Base-by-base conservation (phyloP, 257 asterid genomes). In the Mitragyna speciosa region DNA sequence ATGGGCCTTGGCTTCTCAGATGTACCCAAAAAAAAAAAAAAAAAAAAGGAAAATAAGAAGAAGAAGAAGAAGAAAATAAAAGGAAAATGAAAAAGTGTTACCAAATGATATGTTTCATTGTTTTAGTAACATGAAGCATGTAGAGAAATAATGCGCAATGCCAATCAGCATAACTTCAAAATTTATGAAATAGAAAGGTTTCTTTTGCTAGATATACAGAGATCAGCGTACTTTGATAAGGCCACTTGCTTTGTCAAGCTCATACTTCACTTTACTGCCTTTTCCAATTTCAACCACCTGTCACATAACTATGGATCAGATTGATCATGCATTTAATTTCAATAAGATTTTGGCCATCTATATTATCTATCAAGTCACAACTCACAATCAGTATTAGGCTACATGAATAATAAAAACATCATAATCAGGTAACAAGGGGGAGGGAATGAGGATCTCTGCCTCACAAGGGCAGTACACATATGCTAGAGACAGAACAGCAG, bases 241-340 rank as follows among this genome's bases (percentile, higher is more conserved):
- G 73, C 98, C 97, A 65, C 90, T 92, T 77, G 85, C 80, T 89
- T 94, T 94, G 90, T 92, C 98, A 47, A 95, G 98, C 90, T 95
- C 98, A 59, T 95, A 95, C 79, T 95, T 95, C 26, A 95, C 98
- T 87, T 91, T 95, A 87, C 98, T 87, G 78, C 98, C 97, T 85
- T 95, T 90, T 76, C 94, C 91, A 70, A 93, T 94, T 85, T 94
- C 98, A 84, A 94, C 87, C 79, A 91, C 98, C 98, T 94, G 94
- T 78, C 66, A 85, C 69, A 76, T 71, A 43, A 75, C 49, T 41
- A 45, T 66, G 33, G 12, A 83, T 75, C 74, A 77, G 41, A 7
- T 33, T 7, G 36, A 63, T 54, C n/a, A 65, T 66, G 24, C 14
- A 33, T 59, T n/a, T 9, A 30, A 26, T 61, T 7, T n/a, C 31